Percentiles rank a stretch among this genome's conserved stretches.
phyloP scores from a whole-genome alignment of 164 flowering plant species.

The Aristolochia fimbriata region DNA sequence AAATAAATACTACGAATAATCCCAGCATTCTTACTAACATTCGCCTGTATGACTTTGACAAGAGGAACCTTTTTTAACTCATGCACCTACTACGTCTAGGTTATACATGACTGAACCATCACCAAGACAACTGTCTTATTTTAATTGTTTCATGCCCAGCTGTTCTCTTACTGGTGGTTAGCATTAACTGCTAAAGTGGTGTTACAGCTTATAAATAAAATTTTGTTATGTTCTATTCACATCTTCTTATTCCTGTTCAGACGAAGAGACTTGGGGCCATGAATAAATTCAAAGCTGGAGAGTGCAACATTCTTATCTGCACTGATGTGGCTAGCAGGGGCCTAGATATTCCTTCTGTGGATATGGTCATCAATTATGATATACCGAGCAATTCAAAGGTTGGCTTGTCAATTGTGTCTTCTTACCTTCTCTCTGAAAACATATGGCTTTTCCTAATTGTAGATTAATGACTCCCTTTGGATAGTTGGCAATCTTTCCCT shows the following conservation, averaged over 20 bases:
- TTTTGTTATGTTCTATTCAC: background rate
- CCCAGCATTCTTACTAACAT: too few species aligned
- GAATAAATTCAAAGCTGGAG: conserved; percentile 87
- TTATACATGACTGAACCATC: too few species aligned
- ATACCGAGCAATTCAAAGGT: conserved; percentile 90
- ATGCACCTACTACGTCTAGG: too few species aligned
- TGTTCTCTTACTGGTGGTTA: too few species aligned
- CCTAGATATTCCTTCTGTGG: conserved; percentile 92
- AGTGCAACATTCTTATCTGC: conserved; percentile 75
- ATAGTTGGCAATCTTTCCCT: background rate
- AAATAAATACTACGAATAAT: too few species aligned
- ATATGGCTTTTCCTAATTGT: background rate
- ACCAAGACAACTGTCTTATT: too few species aligned
- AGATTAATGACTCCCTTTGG: background rate
- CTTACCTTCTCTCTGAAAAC: background rate
- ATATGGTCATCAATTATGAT: conserved; percentile 89
- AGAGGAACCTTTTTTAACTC: too few species aligned
- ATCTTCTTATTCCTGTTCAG: conserved; percentile 22
- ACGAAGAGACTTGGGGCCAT: conserved; percentile 80
- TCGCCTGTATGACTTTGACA: too few species aligned
- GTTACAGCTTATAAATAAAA: too few species aligned
- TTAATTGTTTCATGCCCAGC: too few species aligned
- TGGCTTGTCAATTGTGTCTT: background rate
- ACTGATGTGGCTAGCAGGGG: conserved; percentile 98
- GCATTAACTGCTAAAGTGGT: too few species aligned